These are phyloP conservation scores for Metarhizium sp. DNA, from an alignment of 2,329 filamentous ascomycete genomes.

Conservation along the genomic window DNA sequence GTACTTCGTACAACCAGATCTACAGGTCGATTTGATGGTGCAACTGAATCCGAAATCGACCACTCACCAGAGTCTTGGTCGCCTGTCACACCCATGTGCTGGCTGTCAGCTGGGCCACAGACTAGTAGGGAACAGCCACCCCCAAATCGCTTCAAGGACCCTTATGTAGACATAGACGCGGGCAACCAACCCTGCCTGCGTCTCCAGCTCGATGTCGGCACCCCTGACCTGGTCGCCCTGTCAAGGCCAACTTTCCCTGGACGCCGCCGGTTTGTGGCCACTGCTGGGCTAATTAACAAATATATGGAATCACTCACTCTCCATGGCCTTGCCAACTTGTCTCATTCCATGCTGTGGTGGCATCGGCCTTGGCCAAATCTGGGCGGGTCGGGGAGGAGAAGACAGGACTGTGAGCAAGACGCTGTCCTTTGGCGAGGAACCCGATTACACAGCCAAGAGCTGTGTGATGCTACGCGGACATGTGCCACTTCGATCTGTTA, in stretches of 20 bases:
- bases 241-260: neutral
- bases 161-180: neutral
- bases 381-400: neutral
- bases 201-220: neutral
- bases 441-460: neutral
- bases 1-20: neutral
- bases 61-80: neutral
- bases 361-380: neutral
- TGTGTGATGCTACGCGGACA: neutral
- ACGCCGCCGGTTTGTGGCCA: too few species aligned
- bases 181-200: neutral
- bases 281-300: too few species aligned
- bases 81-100: neutral
- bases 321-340: too few species aligned
- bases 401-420: neutral
- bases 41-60: too few species aligned
- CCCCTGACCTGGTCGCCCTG: neutral
- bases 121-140: neutral
- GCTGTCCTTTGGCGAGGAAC: neutral
- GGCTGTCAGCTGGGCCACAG: neutral
- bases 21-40: neutral
- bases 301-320: too few species aligned
- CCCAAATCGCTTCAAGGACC: neutral
- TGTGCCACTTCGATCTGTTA: neutral
- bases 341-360: neutral